Base-by-base conservation (phyloP, 345 rosid genomes). In the Camelina neglecta region DNA sequence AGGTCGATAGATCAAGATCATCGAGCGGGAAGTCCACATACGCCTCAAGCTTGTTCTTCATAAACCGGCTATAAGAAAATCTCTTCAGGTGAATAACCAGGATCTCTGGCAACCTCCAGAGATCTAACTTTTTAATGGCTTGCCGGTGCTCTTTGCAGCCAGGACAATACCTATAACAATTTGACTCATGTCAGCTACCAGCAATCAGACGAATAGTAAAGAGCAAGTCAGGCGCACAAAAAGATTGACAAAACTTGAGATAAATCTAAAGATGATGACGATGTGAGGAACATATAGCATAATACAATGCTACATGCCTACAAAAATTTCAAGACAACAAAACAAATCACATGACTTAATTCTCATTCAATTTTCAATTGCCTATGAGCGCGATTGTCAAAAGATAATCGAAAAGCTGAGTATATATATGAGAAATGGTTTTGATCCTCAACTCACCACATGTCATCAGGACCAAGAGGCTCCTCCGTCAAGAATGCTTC, bases 401-500 rank as follows among this genome's bases (percentile, higher is more conserved):
- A 55, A 45, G 24, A 10, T 58, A 33, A 44, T 59, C 24, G 58
- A 58, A 75, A 60, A 13, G n/a, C 42, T 62, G 54, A 70, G 42
- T 6, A 35, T 70, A 71, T 5, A 57, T 13, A 55, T 7, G 21
- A 42, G 42, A 69, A 72, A 42, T 63, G n/a, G 72, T 13, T 21
- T 51, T 67, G 60, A 66, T 26, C 20, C 11, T 62, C 65, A 58
- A 87, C 96, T 87, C 49, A 96, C 99, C 97, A 93, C 99, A 93
- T 96, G 81, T 96, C 99, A 78, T 96, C 98, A 31, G 97, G 99
- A 76, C 99, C 99, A 81, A 96, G 96, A 18, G 98, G 99, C 86
- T 96, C 98, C 82, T 89, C 97, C 49, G 75, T 93, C 78, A 96
- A 81, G 90, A 96, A 96, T 69, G 99, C 95, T 87, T 93, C 96